Percentiles rank a stretch among this genome's conserved stretches.
Evolutionary conservation across 768 basidiomycete genomes (phyloP).

Genomic region (Tephrocybe sp.): DNA sequence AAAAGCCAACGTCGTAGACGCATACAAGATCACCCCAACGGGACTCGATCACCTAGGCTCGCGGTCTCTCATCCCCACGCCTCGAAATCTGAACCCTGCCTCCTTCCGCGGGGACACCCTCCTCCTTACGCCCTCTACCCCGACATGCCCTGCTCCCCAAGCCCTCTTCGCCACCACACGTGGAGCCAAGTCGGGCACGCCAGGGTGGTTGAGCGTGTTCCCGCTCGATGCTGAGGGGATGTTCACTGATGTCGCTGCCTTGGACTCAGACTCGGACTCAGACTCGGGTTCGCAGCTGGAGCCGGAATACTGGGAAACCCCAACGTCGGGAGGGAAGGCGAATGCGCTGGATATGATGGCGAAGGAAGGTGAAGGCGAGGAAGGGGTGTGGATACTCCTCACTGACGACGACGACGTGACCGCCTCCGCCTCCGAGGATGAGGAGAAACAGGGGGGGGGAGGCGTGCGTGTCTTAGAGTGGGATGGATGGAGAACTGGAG

Average conservation of each 20-base stretch:
- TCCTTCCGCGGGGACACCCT: constrained; percentile 46
- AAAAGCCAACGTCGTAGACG: constrained; percentile 44
- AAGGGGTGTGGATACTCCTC: constrained; percentile 43
- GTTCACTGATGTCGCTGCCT: background rate
- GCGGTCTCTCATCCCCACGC: constrained; percentile 29
- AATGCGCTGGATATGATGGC: constrained; percentile 44
- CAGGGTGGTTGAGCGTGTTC: constrained; percentile 44
- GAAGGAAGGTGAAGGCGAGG: constrained; percentile 22
- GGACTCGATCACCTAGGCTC: constrained; percentile 28
- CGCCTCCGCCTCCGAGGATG: constrained; percentile 1
- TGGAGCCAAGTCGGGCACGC: constrained; percentile 29
- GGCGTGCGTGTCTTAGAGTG: constrained; percentile 48
- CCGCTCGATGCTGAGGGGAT: constrained; percentile 26
- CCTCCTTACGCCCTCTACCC: constrained; percentile 36
- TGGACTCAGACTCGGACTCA: background rate
- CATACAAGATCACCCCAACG: constrained; percentile 34
- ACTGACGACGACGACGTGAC: constrained; percentile 45
- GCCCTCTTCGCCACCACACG: constrained; percentile 48
- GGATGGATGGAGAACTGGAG: constrained; percentile 42
- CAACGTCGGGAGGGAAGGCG: constrained; percentile 49
- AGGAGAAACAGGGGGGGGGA: constrained; percentile 21
- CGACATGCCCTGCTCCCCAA: constrained; percentile 29
- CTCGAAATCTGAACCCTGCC: constrained; percentile 3
- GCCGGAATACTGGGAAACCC: constrained; percentile 35
- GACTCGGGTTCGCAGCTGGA: too few relatives aligned